Base-by-base conservation (phyloP, 306 rosid species). In the Prunus fruticosa region DNA sequence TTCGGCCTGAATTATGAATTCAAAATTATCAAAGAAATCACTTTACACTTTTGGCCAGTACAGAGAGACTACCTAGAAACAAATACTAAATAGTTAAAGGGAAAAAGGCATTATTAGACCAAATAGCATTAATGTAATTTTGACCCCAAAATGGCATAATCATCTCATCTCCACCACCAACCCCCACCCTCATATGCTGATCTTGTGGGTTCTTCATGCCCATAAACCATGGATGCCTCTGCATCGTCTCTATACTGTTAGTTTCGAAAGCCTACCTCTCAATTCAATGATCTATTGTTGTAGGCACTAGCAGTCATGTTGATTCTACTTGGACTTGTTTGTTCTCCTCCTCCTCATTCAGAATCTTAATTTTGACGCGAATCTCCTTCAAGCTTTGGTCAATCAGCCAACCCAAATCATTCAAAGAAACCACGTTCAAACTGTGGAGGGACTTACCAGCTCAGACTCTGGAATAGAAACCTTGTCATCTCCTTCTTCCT, bases 41-140 rank as follows among this genome's bases (percentile, higher is more conserved):
- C 13, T 46, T 47, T 32, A 32, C 38, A 32, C 6, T 32, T 32
- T 32, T 32, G 38, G 38, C 38, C 6, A 32, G 6, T 5, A 32
- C 38, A 4, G 1, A 32, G 38, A 32, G 38, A 4, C 6, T 32
- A 2, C 14, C 0, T 30, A 34, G 1, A 71, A 62, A 32, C 27
- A 12, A 18, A 34, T 13, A n/a, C 47, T 22, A 27, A 22, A 27
- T 32, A 32, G 38, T 69, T 67, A 43, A 80, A 28, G 69, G 77
- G 57, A 66, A 76, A 56, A 79, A 72, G 3, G 67, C 20, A 62
- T 30, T 62, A 72, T 45, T 76, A 8, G 81, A 76, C 84, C 84
- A 76, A 30, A 78, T 65, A 7, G 66, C 25, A 67, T 77, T 50
- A 41, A 62, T 15, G 3, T 49, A 49, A 61, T n/a, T 52, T 15